Base-by-base conservation (phyloP, 371 early-diverging fungal species). In the Mortierella sp. region DNA sequence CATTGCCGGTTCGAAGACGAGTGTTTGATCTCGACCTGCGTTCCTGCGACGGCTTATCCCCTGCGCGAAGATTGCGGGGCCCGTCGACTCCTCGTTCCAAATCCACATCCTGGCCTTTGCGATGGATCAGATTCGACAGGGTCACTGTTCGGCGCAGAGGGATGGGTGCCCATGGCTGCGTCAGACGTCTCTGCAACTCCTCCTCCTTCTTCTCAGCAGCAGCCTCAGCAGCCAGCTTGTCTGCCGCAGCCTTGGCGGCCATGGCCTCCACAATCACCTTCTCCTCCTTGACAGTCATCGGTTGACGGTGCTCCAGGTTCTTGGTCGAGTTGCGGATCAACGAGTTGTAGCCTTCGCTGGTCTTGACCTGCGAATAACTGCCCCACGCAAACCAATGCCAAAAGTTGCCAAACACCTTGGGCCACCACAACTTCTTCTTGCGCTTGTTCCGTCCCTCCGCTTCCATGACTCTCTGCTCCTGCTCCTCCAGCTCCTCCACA, bases 351-450 rank as follows among this genome's bases (percentile, higher is more conserved):
- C 83, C 83, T 58, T 83, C 79, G 19, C 70, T 79, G 31, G 76
- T 76, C 63, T 76, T 76, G 70, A 76, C 66, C n/a, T 83, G 84
- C 31, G 76, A 63, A 40, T 83, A 83, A 10, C 63, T 69, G 7
- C 89, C 89, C 90, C 90, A 90, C 26, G 89, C 88, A 3, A 81
- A 73, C 92, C 92, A 92, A 69, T 87, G 86, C 72, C 88, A 89
- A 37, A 85, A 80, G n/a, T 83, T 89, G 9, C 76, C 79, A 41
- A 83, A 45, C 11, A 89, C 78, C 16, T 86, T 89, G n/a, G 92
- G 92, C 82, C 89, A 86, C 77, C 90, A 91, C 0, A 92, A 63
- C 68, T 85, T 86, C 31, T 85, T 85, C 43, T 82, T 77, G 22
- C 79, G 80, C 45, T 87, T 88, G 14, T 61, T 80, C 4, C 69